Evolutionary conservation across 2,329 filamentous ascomycete species (phyloP).

Genomic region (Septoria linicola): DNA sequence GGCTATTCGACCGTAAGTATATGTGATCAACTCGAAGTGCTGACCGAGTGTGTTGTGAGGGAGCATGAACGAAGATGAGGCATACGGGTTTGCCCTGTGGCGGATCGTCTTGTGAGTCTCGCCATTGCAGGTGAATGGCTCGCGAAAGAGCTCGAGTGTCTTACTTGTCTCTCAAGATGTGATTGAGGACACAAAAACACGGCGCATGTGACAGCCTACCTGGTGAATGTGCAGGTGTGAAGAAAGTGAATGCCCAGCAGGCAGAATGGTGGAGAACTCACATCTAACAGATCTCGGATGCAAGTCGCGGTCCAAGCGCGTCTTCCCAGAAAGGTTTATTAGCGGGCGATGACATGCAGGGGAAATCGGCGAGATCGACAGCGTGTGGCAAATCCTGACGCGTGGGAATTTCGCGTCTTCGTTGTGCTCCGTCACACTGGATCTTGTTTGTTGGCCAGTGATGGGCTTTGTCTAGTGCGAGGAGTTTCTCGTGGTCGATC

Average conservation of each 20-base stretch:
- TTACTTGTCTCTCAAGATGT: background rate
- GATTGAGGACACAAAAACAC: background rate
- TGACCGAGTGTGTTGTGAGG: background rate
- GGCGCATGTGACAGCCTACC: background rate
- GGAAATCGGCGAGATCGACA: slow-evolving; percentile 9
- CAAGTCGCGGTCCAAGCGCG: slow-evolving; percentile 8
- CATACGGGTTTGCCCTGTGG: slow-evolving; percentile 7
- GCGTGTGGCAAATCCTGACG: slow-evolving; percentile 1
- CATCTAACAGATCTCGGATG: slow-evolving; percentile 4
- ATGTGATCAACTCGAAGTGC: background rate
- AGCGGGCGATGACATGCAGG: slow-evolving; percentile 10
- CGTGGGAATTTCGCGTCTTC: too few relatives aligned
- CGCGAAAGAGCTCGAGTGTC: slow-evolving; percentile 1
- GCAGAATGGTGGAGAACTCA: background rate
- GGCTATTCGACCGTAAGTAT: background rate
- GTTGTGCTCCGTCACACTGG: too few relatives aligned
- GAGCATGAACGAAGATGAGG: background rate
- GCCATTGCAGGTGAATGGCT: background rate
- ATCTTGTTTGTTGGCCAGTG: too few relatives aligned
- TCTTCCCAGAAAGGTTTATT: slow-evolving; percentile 1
- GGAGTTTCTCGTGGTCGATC: too few relatives aligned
- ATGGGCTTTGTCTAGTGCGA: too few relatives aligned
- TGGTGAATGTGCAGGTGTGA: background rate
- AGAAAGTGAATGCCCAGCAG: background rate
- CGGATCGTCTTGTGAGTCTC: slow-evolving; percentile 5